Base-by-base conservation (phyloP, 2,329 filamentous ascomycete species). In the Colletotrichum falcatum region DNA sequence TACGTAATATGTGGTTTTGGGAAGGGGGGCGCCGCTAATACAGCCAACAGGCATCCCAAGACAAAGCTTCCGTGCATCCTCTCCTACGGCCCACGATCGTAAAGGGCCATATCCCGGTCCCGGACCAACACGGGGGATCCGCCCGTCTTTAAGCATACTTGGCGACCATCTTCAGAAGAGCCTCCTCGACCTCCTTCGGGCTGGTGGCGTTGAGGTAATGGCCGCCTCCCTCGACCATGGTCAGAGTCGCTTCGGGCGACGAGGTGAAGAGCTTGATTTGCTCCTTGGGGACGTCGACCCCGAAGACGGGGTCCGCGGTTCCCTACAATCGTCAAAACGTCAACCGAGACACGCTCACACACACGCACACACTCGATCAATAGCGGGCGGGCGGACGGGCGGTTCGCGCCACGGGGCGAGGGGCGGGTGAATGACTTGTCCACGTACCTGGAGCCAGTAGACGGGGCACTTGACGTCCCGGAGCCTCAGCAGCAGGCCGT, bases 141-240 rank as follows among this genome's bases (percentile, higher is more conserved):
- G 44, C 35, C 42, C 26, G 20, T 44, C 30, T 54, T 59, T 49
- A 70, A 35, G 67, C 67, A 46, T 82, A 81, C 71, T 78, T 80
- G 35, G 74, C 73, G 0, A 83, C 75, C 79, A 85, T 81, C 73
- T 79, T 76, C 42, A 88, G 75, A 65, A 89, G 76, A 0, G 83
- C 82, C 59, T 80, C 78, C 59, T 83, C 79, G 0, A 83, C 79
- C 72, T 86, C 85, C 63, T 80, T 79, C 16, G 84, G 84, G 73
- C 80, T 84, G 3, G 85, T 85, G 0, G 83, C 83, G 66, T 81
- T 86, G 61, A 88, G 74, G 71, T 86, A 87, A 74, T 88, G 86
- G 1, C 80, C 79, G 2, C 82, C 86, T 0, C 80, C 82, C 53
- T 85, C 80, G 1, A 87, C 74, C 58, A 83, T 76, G 0, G 78